These are phyloP conservation scores for Apiospora phragmitis DNA, from an alignment of 2,329 filamentous ascomycete genomes.

Conservation along the genomic window DNA sequence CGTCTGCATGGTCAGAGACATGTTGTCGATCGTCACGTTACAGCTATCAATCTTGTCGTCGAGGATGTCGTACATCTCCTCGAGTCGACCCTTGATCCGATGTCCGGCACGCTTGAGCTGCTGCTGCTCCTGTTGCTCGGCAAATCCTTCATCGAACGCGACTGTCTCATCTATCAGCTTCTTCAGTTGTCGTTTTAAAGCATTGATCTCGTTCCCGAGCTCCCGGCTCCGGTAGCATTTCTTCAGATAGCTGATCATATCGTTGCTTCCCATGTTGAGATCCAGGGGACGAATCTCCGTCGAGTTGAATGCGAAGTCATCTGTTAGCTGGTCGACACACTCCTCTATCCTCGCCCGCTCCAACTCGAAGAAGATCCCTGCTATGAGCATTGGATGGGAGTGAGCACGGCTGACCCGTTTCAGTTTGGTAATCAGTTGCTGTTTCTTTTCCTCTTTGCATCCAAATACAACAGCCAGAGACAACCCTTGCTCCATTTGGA, in stretches of 20 bases:
- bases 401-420: background rate
- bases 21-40: slow-evolving; percentile 26
- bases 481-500: background rate
- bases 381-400: background rate
- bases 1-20: slow-evolving; percentile 28
- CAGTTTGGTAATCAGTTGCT: background rate
- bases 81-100: background rate
- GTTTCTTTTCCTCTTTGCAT: background rate
- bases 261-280: background rate
- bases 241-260: background rate
- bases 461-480: background rate
- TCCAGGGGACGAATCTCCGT: background rate
- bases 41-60: slow-evolving; percentile 29
- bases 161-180: background rate
- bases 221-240: background rate
- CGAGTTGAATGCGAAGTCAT: background rate
- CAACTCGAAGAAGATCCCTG: background rate
- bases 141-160: background rate
- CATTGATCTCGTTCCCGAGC: background rate
- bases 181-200: background rate
- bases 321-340: background rate
- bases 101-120: background rate
- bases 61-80: background rate
- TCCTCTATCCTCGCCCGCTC: background rate
- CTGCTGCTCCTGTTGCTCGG: too few relatives aligned